Conservation (phyloP, 805 yeast species). For the Candida palmyrensis region DNA sequence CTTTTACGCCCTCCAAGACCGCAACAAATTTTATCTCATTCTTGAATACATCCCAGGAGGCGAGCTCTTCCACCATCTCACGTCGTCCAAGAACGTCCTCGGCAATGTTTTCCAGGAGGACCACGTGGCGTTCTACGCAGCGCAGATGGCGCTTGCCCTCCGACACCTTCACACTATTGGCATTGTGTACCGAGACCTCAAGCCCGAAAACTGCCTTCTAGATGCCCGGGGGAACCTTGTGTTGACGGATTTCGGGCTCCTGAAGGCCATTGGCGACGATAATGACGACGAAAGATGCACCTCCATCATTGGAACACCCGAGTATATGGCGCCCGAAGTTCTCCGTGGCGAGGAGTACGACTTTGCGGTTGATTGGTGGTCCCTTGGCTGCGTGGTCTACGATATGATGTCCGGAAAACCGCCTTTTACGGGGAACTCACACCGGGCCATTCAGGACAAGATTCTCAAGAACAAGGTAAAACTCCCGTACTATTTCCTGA, state of each 20-base stretch:
- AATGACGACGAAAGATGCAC: slow-evolving; percentile 38
- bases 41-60: slow-evolving; percentile 88
- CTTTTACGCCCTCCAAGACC: slow-evolving; percentile 80
- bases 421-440: slow-evolving; percentile 81
- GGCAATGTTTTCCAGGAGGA: slow-evolving; percentile 43
- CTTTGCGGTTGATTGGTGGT: slow-evolving; percentile 87
- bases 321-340: slow-evolving; percentile 89
- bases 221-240: slow-evolving; percentile 76
- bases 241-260: slow-evolving; percentile 80
- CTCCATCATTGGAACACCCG: slow-evolving; percentile 72
- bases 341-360: slow-evolving; percentile 73
- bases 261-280: slow-evolving; percentile 35
- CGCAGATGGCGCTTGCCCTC: slow-evolving; percentile 76
- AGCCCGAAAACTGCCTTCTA: slow-evolving; percentile 84
- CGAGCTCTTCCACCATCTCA: slow-evolving; percentile 66
- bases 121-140: slow-evolving; percentile 39
- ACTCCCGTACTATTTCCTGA: slow-evolving; percentile 71
- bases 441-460: slow-evolving; percentile 70
- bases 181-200: slow-evolving; percentile 80
- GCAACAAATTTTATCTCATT: slow-evolving; percentile 65
- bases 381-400: slow-evolving; percentile 74
- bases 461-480: slow-evolving; percentile 62
- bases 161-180: slow-evolving; percentile 74
- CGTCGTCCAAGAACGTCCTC: slow-evolving; percentile 35
- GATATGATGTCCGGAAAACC: slow-evolving; percentile 85